Evolutionary conservation across 805 yeast species (phyloP).

Genomic region (Yarrowia keelungensis): DNA sequence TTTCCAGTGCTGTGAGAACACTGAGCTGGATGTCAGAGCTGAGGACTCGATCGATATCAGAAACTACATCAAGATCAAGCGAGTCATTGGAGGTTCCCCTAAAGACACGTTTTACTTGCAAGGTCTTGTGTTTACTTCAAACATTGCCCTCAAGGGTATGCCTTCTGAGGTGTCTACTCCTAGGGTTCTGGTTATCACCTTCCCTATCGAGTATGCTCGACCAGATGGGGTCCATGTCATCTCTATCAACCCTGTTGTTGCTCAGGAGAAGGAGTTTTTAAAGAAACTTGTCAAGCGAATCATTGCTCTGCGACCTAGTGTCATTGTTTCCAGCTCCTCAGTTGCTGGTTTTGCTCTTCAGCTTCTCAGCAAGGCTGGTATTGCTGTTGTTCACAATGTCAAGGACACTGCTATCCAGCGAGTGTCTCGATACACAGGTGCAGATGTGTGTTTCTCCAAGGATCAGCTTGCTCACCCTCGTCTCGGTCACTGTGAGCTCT

Average conservation of each 20-base stretch:
- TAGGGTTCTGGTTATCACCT: conserved; percentile 78
- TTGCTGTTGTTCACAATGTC: conserved; percentile 80
- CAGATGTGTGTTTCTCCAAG: conserved; percentile 84
- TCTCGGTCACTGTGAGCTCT: conserved; percentile 75
- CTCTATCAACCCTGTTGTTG: conserved; percentile 80
- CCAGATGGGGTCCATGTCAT: conserved; percentile 74
- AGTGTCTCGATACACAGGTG: conserved; percentile 76
- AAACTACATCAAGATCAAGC: conserved; percentile 86
- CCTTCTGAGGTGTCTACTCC: conserved; percentile 68
- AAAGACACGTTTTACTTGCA: conserved; percentile 67
- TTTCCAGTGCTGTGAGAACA: conserved; percentile 60
- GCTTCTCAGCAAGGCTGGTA: conserved; percentile 71
- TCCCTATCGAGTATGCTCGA: conserved; percentile 84
- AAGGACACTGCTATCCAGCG: conserved; percentile 83
- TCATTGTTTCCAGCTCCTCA: conserved; percentile 77
- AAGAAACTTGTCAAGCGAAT: conserved; percentile 81
- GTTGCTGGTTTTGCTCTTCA: conserved; percentile 84
- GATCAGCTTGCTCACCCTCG: conserved; percentile 79
- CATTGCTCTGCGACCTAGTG: conserved; percentile 74
- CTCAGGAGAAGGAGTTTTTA: conserved; percentile 87
- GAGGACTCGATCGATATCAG: conserved; percentile 84
- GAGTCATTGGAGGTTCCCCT: conserved; percentile 76
- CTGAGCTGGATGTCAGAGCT: conserved; percentile 64
- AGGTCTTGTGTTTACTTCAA: conserved; percentile 86
- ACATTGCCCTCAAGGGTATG: conserved; percentile 82